Evolutionary conservation across 164 flowering plant genomes (phyloP), one percentile per base, ranked within the genome.

Genomic region (Magnolia changhungtana): DNA sequence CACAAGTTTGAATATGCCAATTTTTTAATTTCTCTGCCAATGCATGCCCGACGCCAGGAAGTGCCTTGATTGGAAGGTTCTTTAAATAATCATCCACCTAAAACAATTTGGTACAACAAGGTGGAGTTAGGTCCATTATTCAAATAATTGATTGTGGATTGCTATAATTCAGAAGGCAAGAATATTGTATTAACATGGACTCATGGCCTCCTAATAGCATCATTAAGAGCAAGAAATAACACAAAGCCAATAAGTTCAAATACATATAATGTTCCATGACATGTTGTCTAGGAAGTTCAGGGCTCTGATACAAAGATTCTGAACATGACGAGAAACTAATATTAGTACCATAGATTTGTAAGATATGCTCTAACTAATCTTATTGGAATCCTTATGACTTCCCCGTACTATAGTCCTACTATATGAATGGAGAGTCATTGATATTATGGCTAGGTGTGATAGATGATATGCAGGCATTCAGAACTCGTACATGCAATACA

Each of bases 11-110:
- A 79, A 96, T 78, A 77, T 86, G 83, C 64, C 63, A 84, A 71
- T 58, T 82, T 84, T 88, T 89, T 88, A 96, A 78, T 83, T 96
- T 94, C 78, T 88, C 91, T 82, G 87, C 94, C 74, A 92, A 83
- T 75, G 85, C 94, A 88, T 78, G 85, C 58, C 98, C 99, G 79
- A 96, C 87, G 50, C 99, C 99, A 19, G 97, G 98, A 78, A 96
- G 97, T 81, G 82, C 86, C 77, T 90, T 91, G 59, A 94, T 87
- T 61, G 96, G 92, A 74, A 96, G 93, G 77, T 88, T 81, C 67
- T 49, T 21, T 76, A 96, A 75, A 84, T 88, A 88, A 72, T 88
- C 86, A 80, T 91, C 94, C 50, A 90, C 97, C 98, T 95, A 79
- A 11, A 68, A 49, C 29, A 55, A 52, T 70, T 78, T 65, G 70